phyloP scores from a whole-genome alignment of 257 asterid genomes.

The Lithospermum erythrorhizon region DNA sequence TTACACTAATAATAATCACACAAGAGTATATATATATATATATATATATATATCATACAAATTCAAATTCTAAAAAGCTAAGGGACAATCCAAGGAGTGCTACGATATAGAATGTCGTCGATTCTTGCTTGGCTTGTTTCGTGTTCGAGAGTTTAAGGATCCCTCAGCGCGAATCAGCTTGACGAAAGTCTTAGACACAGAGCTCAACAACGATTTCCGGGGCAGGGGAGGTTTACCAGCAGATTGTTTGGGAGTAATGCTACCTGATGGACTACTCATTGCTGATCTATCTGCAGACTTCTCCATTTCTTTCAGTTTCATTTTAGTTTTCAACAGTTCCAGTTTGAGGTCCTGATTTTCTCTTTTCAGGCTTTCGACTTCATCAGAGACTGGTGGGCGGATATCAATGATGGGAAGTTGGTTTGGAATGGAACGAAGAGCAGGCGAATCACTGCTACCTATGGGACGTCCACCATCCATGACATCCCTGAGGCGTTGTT shows the following conservation, averaged over 20 bases:
- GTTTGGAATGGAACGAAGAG: not conserved
- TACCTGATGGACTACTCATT: slow-evolving; percentile 24
- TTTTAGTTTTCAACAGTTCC: slow-evolving; percentile 48
- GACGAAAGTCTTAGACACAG: slow-evolving; percentile 48
- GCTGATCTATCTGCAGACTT: slow-evolving; percentile 18
- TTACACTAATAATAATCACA: not conserved
- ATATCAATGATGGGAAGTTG: not conserved
- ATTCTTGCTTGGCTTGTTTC: slow-evolving; percentile 43
- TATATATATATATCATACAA: not conserved
- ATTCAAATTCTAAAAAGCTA: not conserved
- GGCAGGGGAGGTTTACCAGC: slow-evolving; percentile 58
- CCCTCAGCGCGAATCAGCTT: slow-evolving; percentile 42
- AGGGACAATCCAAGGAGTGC: slow-evolving; percentile 12
- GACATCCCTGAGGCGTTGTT: slow-evolving; percentile 62
- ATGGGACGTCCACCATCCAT: not conserved
- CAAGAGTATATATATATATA: not conserved
- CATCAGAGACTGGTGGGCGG: slow-evolving; percentile 21
- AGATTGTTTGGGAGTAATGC: slow-evolving; percentile 15
- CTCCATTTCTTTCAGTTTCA: slow-evolving; percentile 45
- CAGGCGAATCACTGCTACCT: not conserved
- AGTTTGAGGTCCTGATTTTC: slow-evolving; percentile 67
- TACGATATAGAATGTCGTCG: slow-evolving; percentile 69
- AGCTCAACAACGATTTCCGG: slow-evolving; percentile 51
- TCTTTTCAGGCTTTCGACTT: slow-evolving; percentile 29
- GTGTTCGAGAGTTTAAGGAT: slow-evolving; percentile 25